phyloP scores from a whole-genome alignment of 2,329 filamentous ascomycete genomes.

The Geosmithia morbida region DNA sequence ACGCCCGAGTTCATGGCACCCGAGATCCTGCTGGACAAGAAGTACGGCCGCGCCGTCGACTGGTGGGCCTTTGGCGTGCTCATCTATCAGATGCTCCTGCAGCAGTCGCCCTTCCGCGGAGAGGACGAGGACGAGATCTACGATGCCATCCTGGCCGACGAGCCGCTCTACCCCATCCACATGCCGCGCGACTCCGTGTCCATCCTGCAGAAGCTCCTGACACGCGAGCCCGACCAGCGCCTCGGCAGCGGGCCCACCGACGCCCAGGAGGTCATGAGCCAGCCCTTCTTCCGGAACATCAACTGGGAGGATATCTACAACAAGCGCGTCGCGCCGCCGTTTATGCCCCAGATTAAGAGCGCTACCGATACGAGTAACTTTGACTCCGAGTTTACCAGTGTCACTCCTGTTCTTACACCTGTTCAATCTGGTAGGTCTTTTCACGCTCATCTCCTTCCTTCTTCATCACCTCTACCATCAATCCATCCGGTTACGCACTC shows the following conservation, averaged over 20 bases:
- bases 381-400: constrained; percentile 95
- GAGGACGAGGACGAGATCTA: constrained; percentile 99
- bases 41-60: constrained; percentile 91
- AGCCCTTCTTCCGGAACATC: constrained; percentile 94
- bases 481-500: no score
- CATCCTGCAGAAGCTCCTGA: constrained; percentile 93
- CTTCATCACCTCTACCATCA: background rate
- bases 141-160: constrained; percentile 92
- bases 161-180: constrained; percentile 94
- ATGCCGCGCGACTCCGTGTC: constrained; percentile 98
- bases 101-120: constrained; percentile 96
- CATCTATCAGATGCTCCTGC: constrained; percentile 98
- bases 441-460: constrained; percentile 10
- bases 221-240: constrained; percentile 83
- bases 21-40: constrained; percentile 97
- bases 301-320: constrained; percentile 99
- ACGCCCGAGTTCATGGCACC: constrained; percentile 99
- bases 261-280: constrained; percentile 96
- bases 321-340: constrained; percentile 81
- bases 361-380: constrained; percentile 99
- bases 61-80: constrained; percentile 99
- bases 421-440: constrained; percentile 76
- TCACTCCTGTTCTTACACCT: constrained; percentile 91
- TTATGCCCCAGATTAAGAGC: constrained; percentile 78
- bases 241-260: constrained; percentile 92